Evolutionary conservation across 2,329 filamentous ascomycete genomes (phyloP).

Genomic region (Diaporthe helianthi): DNA sequence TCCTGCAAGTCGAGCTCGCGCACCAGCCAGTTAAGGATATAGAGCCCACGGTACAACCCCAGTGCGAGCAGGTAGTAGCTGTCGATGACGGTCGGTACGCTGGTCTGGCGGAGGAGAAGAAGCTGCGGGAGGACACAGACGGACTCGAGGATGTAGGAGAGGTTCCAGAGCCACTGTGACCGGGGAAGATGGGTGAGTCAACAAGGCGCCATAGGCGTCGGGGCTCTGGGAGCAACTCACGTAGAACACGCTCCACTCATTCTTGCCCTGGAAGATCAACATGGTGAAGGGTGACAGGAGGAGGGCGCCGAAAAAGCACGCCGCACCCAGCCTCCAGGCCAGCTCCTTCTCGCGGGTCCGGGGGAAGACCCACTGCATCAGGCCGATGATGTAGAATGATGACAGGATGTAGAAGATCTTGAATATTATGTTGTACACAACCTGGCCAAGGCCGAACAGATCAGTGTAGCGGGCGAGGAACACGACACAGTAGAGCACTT

Average conservation of each 20-base stretch:
- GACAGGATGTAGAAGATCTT: conserved; percentile 89
- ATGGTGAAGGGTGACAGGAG: conserved; percentile 75
- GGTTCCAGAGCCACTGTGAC: conserved; percentile 78
- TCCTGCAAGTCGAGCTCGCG: conserved; percentile 67
- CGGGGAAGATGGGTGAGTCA: conserved; percentile 30
- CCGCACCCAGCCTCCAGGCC: conserved; percentile 88
- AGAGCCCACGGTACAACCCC: conserved; percentile 86
- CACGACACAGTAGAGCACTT: conserved; percentile 84
- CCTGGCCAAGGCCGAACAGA: conserved; percentile 64
- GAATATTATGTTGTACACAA: conserved; percentile 77
- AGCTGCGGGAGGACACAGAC: conserved; percentile 91
- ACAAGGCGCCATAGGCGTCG: conserved; percentile 5
- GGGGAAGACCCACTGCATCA: conserved; percentile 88
- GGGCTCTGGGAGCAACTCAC: conserved; percentile 47
- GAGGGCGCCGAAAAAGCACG: conserved; percentile 70
- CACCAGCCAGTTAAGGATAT: conserved; percentile 90
- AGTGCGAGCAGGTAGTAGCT: conserved; percentile 93
- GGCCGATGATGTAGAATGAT: conserved; percentile 82
- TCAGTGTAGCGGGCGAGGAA: conserved; percentile 90
- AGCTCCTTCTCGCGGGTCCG: conserved; percentile 89
- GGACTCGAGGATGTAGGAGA: conserved; percentile 91
- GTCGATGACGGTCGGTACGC: conserved; percentile 92
- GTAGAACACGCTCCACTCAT: conserved; percentile 55
- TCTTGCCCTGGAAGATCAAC: conserved; percentile 66
- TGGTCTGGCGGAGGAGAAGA: conserved; percentile 90